phyloP scores from a whole-genome alignment of 108 stramenopile species.

The Aurantiochytrium sp. region DNA sequence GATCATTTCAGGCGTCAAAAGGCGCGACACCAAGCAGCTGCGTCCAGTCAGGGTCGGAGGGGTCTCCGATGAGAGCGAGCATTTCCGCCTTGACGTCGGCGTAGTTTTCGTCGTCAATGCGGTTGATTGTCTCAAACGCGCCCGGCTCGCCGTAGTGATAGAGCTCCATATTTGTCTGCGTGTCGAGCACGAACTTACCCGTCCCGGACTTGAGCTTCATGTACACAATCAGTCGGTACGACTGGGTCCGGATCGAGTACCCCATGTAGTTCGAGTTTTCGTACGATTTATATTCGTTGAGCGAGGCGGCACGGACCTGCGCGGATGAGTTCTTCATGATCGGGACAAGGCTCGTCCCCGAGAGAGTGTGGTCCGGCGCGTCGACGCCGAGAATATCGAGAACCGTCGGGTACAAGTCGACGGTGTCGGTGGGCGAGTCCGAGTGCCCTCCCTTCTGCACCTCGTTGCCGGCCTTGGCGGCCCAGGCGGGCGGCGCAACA shows the following conservation, averaged over 20 bases:
- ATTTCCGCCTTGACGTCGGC: not conserved
- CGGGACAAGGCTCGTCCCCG: not conserved
- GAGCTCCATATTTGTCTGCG: not conserved
- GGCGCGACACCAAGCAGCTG: not conserved
- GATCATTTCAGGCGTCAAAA: not conserved
- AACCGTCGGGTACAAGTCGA: not conserved
- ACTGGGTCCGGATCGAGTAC: slow-evolving; percentile 7
- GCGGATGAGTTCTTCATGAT: not conserved
- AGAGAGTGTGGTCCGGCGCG: not conserved
- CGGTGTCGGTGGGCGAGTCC: not conserved
- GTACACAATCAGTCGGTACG: slow-evolving; percentile 14
- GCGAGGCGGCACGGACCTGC: not conserved
- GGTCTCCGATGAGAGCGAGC: not conserved
- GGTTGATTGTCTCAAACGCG: not conserved
- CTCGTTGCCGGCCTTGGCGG: not conserved
- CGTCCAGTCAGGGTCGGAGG: slow-evolving; percentile 9
- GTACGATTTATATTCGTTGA: not conserved
- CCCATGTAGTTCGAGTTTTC: not conserved
- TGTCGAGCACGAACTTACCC: not conserved
- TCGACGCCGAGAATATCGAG: not conserved
- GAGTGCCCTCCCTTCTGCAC: not conserved
- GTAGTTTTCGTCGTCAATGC: not conserved
- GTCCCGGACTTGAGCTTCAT: not conserved
- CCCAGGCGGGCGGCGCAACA: not conserved
- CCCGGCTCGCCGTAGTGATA: slow-evolving; percentile 30